Evolutionary conservation across 306 rosid genomes (phyloP), one percentile per base, ranked within the genome.

Genomic region (Mimosa bimucronata): DNA sequence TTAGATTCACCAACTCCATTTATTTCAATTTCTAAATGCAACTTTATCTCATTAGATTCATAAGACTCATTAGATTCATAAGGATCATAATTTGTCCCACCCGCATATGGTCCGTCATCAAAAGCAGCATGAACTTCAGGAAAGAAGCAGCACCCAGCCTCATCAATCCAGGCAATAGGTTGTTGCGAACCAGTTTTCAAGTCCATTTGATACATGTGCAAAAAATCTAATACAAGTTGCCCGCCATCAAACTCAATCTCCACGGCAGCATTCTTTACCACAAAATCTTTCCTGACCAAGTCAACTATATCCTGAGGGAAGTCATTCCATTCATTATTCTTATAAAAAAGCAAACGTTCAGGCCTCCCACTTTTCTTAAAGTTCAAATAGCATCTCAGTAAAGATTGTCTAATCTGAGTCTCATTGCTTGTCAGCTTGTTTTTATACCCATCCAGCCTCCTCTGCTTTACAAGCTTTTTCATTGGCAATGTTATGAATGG

Each of bases 131-230:
- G 81, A 70, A 66, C 77, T 85, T 91, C 93, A 5, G 97, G 97
- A 81, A 91, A 91, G 86, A 89, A 91, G 85, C 93, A 91, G 31
- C 64, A 75, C 61, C 85, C 97, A 41, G 87, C 80, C 68, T 86
- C 90, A 79, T 91, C 97, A 73, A 91, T 89, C 97, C 97, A 91
- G 29, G 91, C 93, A 65, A 91, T 86, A 68, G 87, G 92, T 45
- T 83, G 78, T 40, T 83, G 89, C 25, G 48, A 75, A n/a, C 89
- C 92, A 16, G 92, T 83, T 71, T 82, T 66, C 88, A 89, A 72
- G 85, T 91, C 85, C 86, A 91, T 48, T 21, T 75, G 86, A 30
- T 80, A 83, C 97, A 91, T 91, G 50, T 88, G 93, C 88, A 91
- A 67, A 80, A 91, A 91, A 80, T 89, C 93, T 5, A 91, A 81